A percentile compares a stretch with the other conserved stretches of the same genome.
phyloP scores from a whole-genome alignment of 768 basidiomycete genomes.

The Calocybe gangraenosa region DNA sequence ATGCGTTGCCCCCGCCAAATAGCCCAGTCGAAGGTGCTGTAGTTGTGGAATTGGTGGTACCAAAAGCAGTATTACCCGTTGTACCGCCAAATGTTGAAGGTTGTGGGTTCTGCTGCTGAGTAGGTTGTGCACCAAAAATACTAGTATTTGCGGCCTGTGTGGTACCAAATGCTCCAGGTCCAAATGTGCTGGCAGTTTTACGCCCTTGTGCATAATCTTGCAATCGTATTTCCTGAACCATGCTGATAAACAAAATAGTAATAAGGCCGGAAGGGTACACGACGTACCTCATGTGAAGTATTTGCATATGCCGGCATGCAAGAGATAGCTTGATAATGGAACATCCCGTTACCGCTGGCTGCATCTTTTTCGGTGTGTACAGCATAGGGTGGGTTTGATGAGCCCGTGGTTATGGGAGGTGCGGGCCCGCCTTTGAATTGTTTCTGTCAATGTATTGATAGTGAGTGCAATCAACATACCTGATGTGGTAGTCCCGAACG shows the following conservation, averaged over 20 bases:
- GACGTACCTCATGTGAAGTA: conserved; percentile 69
- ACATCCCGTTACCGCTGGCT: conserved; percentile 33
- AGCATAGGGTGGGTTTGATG: conserved; percentile 60
- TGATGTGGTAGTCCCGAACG: conserved; percentile 39
- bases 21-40: conserved; percentile 26
- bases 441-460: conserved; percentile 1
- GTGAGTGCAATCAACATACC: conserved; percentile 14
- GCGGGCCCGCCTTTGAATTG: conserved; percentile 11
- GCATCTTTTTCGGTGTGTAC: conserved; percentile 65
- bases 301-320: conserved; percentile 77
- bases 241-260: conserved; percentile 9
- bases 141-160: conserved; percentile 37
- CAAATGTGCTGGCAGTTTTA: conserved; percentile 67
- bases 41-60: conserved; percentile 18
- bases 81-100: conserved; percentile 36
- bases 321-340: conserved; percentile 80
- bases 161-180: conserved; percentile 44
- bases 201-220: conserved; percentile 77
- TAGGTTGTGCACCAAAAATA: conserved; percentile 40
- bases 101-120: conserved; percentile 27
- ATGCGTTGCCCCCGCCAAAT: conserved; percentile 47
- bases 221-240: conserved; percentile 58
- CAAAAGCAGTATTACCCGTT: conserved; percentile 40
- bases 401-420: conserved; percentile 64
- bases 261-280: conserved; percentile 7